A percentile compares a stretch with the other conserved stretches of the same genome.
Conservation (phyloP, 371 early-diverging fungal species). For the Saksenaea vasiformis region DNA sequence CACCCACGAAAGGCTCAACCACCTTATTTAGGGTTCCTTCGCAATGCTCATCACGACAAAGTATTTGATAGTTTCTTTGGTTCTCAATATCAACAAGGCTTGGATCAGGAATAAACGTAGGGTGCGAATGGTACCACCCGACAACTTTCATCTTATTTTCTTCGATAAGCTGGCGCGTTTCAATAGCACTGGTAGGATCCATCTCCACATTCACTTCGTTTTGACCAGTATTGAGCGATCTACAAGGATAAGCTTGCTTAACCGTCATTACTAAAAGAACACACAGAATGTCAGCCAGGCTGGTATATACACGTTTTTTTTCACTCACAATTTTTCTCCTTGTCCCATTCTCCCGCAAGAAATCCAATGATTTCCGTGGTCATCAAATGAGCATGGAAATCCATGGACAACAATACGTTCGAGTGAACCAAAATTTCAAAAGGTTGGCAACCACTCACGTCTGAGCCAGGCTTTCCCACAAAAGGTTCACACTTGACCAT, state of each 20-base stretch:
- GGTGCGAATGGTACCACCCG: slow-evolving; percentile 70
- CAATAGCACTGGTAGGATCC: slow-evolving; percentile 82
- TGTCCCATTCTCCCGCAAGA: slow-evolving; percentile 78
- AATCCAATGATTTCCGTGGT: slow-evolving; percentile 87
- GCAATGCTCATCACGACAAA: slow-evolving; percentile 54
- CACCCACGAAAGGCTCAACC: slow-evolving; percentile 87
- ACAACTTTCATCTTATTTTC: slow-evolving; percentile 75
- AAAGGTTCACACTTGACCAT: slow-evolving; percentile 84
- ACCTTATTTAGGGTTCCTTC: slow-evolving; percentile 6
- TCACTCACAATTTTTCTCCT: slow-evolving; percentile 41
- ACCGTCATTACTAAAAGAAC: slow-evolving; percentile 48
- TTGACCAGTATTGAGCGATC: slow-evolving; percentile 68
- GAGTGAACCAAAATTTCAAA: slow-evolving; percentile 73
- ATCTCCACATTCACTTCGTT: slow-evolving; percentile 88
- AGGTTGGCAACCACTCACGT: slow-evolving; percentile 71
- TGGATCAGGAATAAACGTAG: slow-evolving; percentile 43
- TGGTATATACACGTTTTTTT: not conserved
- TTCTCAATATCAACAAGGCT: slow-evolving; percentile 69
- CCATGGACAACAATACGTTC: slow-evolving; percentile 81
- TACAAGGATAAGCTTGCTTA: slow-evolving; percentile 72
- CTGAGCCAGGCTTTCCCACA: slow-evolving; percentile 69
- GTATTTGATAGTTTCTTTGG: slow-evolving; percentile 79
- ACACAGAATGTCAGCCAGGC: not conserved
- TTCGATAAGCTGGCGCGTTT: slow-evolving; percentile 73
- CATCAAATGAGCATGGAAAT: slow-evolving; percentile 88